Percentiles rank a stretch among this genome's conserved stretches.
phyloP scores from a whole-genome alignment of 2,329 filamentous ascomycete genomes.

The Phyllosticta capitalensis region DNA sequence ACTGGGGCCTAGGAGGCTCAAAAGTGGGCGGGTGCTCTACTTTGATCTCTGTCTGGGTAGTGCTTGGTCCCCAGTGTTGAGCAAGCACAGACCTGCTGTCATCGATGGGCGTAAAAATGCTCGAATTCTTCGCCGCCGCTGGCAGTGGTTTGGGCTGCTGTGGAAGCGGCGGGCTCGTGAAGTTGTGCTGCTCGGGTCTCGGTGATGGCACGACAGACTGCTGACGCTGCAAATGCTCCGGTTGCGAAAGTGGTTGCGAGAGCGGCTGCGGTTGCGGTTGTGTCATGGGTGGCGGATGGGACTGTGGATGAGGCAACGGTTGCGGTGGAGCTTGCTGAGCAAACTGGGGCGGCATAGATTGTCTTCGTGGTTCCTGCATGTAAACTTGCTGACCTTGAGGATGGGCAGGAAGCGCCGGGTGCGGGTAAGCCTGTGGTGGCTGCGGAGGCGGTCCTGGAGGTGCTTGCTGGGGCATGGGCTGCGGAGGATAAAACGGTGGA shows the following conservation, averaged over 20 bases:
- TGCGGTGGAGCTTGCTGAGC: conserved; percentile 34
- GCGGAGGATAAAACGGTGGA: conserved; percentile 62
- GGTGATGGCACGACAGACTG: conserved; percentile 33
- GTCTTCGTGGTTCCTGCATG: conserved; percentile 65
- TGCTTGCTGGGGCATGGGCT: conserved; percentile 36
- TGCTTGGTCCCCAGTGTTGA: conserved; percentile 55
- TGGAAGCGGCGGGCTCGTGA: conserved; percentile 44
- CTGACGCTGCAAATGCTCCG: conserved; percentile 27
- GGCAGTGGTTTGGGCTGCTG: conserved; percentile 58
- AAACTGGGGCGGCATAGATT: conserved; percentile 64
- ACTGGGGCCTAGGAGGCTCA: conserved; percentile 48
- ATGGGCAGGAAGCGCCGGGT: conserved; percentile 32
- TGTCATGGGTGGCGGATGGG: conserved; percentile 20
- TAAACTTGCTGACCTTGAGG: conserved; percentile 57
- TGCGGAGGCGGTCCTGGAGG: conserved; percentile 27
- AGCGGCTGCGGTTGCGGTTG: background rate
- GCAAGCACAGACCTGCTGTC: conserved; percentile 82
- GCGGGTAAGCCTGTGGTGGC: conserved; percentile 36
- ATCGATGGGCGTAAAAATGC: conserved; percentile 96
- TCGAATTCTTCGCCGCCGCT: conserved; percentile 59
- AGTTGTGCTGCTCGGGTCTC: conserved; percentile 44
- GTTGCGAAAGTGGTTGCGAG: conserved; percentile 25
- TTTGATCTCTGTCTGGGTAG: conserved; percentile 43
- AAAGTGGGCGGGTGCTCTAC: conserved; percentile 34
- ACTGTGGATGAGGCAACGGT: conserved; percentile 30